Percentiles rank a stretch among this genome's conserved stretches.
phyloP scores from a whole-genome alignment of 2,329 filamentous ascomycete species.

The Paraphaeosphaeria minitans region DNA sequence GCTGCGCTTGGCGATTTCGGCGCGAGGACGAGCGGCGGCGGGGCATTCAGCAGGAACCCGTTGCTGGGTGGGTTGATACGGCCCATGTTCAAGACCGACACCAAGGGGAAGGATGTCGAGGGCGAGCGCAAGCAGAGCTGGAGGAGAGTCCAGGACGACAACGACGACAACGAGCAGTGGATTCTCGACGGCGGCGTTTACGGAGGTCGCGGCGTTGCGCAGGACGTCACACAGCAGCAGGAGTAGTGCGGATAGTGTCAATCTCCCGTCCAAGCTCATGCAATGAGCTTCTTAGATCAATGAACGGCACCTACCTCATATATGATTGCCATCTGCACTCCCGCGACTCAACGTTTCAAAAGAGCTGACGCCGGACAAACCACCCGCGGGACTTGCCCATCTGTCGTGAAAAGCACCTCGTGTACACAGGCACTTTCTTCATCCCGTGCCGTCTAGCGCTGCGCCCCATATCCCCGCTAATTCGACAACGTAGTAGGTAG shows the following conservation, averaged over 20 bases:
- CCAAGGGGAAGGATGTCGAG: conserved; percentile 44
- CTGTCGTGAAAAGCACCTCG: no score
- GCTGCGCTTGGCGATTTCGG: conserved; percentile 39
- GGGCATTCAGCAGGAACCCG: conserved; percentile 72
- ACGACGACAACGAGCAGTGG: conserved; percentile 60
- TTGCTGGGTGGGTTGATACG: conserved; percentile 68
- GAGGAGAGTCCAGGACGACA: conserved; percentile 59
- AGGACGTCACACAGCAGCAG: conserved; percentile 13
- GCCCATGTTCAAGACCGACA: conserved; percentile 62
- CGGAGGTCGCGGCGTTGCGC: conserved; percentile 37
- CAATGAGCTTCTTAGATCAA: neutral
- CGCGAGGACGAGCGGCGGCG: conserved; percentile 46
- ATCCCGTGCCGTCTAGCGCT: no score
- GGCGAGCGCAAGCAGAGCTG: conserved; percentile 50
- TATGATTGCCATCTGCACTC: no score
- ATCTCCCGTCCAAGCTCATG: neutral
- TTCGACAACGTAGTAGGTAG: no score
- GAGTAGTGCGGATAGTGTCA: conserved; percentile 19
- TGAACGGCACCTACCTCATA: no score
- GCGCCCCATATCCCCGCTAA: no score
- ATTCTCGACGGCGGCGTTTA: conserved; percentile 59
- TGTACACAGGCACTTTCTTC: no score
- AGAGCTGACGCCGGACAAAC: no score
- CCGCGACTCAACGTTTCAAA: no score
- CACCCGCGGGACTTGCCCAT: neutral